Base-by-base conservation (phyloP, 2,329 filamentous ascomycete species). In the Myotisia sp. region DNA sequence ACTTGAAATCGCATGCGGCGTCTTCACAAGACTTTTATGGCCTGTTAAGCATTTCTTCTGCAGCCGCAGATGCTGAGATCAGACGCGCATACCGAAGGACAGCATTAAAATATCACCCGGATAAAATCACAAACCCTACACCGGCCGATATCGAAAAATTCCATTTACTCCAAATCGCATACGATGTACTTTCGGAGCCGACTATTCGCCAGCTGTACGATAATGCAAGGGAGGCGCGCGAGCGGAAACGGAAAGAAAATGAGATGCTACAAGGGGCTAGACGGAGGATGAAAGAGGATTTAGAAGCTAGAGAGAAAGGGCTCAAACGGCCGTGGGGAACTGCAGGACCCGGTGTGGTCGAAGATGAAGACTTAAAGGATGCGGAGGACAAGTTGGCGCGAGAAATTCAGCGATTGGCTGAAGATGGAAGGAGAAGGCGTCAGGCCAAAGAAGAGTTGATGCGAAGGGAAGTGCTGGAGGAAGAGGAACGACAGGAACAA, bases 71-170 rank as follows among this genome's bases (percentile, higher is more conserved):
- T 37, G 62, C 73, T n/a, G 79, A 85, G 42, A 78, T 92, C 48
- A 77, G 82, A 43, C 76, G 79, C 45, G 84, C 83, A 28, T 94
- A 87, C 66, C 74, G 84, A 39, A 81, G 82, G 48, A 76, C 78
- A 19, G 84, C 84, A 3, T 66, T 93, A n/a, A 84, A 83, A 50
- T 84, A 86, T 63, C 87, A 95, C 56, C 87, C 87, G 1, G 87
- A 95, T 67, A 93, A 94, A 61, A 76, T 86, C 36, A 72, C 76
- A 42, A 74, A 71, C 34, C 63, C 68, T 23, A 83, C 79, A 3
- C 58, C 61, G 4, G 60, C 61, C 47, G 83, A 90, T 45, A 68
- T 82, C 29, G 76, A 77, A 37, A 81, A 80, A 49, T 95, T 92
- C 64, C 81, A 93, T 56, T 67, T 80, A 1, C 75, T 92, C 38